Evolutionary conservation across 176 grass and related monocot species (phyloP).

Genomic region (Puccinellia tenuiflora): DNA sequence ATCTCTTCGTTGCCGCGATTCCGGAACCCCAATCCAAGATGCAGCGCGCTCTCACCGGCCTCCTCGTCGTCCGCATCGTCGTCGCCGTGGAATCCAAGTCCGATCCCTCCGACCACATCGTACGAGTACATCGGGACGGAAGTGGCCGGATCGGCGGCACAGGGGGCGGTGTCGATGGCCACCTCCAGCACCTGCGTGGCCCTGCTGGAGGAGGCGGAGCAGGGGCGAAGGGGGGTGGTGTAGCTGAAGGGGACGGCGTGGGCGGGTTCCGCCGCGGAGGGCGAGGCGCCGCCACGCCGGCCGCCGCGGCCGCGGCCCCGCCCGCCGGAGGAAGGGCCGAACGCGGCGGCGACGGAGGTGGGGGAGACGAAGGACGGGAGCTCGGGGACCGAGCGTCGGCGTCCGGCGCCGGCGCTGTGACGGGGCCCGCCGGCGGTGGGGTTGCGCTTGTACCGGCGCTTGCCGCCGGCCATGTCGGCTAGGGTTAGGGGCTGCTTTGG

Average conservation of each 20-base stretch:
- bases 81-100: constrained; percentile 35
- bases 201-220: background rate
- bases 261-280: background rate
- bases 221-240: background rate
- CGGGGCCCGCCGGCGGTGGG: constrained; percentile 54
- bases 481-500: constrained; percentile 8
- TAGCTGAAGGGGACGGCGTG: constrained; percentile 42
- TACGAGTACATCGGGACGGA: constrained; percentile 40
- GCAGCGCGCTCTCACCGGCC: constrained; percentile 2
- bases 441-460: constrained; percentile 39
- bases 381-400: constrained; percentile 33
- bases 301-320: background rate
- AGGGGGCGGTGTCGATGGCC: constrained; percentile 32
- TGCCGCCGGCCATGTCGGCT: constrained; percentile 52
- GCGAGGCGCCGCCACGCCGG: background rate
- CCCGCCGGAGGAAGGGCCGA: constrained; percentile 22
- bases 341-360: constrained; percentile 31
- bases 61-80: constrained; percentile 30
- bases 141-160: constrained; percentile 12
- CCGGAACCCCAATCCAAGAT: constrained; percentile 56
- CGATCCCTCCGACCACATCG: constrained; percentile 28
- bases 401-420: constrained; percentile 25
- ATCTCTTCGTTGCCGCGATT: constrained; percentile 17
- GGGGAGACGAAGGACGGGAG: constrained; percentile 45
- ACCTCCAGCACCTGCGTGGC: constrained; percentile 7